These are phyloP conservation scores for Xylaria sp. DNA, from an alignment of 2,329 filamentous ascomycete species.

Conservation along the genomic window DNA sequence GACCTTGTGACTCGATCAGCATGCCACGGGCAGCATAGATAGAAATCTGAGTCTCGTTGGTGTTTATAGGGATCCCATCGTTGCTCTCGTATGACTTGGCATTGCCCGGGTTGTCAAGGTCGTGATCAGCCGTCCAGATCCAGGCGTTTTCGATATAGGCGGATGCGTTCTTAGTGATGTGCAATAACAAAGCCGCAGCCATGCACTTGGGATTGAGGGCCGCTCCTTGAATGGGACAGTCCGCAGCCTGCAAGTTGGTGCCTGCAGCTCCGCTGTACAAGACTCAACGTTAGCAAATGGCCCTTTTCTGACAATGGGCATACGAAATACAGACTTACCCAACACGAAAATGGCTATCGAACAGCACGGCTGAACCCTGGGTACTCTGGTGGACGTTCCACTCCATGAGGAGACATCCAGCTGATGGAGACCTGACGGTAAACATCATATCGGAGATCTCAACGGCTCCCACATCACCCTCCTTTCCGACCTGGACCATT, in stretches of 20 bases:
- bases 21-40: conserved; percentile 36
- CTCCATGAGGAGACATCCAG: conserved; percentile 71
- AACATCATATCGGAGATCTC: conserved; percentile 73
- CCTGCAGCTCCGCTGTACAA: conserved; percentile 72
- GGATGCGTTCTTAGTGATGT: conserved; percentile 47
- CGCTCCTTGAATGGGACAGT: conserved; percentile 53
- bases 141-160: conserved; percentile 59
- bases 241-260: conserved; percentile 64
- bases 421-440: conserved; percentile 64
- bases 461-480: conserved; percentile 63
- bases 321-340: conserved; percentile 2
- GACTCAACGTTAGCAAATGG: conserved; percentile 62
- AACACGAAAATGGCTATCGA: conserved; percentile 46
- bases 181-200: conserved; percentile 58
- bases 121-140: conserved; percentile 73
- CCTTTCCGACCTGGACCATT: conserved; percentile 65
- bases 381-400: conserved; percentile 66
- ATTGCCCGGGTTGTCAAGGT: conserved; percentile 21
- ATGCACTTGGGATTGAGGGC: conserved; percentile 57
- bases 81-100: conserved; percentile 5
- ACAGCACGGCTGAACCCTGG: conserved; percentile 55
- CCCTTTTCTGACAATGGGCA: background rate
- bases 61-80: background rate
- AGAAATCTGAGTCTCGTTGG: conserved; percentile 29
- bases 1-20: conserved; percentile 43